Conservation (phyloP, 805 yeast species). For the Clavispora fructus region DNA sequence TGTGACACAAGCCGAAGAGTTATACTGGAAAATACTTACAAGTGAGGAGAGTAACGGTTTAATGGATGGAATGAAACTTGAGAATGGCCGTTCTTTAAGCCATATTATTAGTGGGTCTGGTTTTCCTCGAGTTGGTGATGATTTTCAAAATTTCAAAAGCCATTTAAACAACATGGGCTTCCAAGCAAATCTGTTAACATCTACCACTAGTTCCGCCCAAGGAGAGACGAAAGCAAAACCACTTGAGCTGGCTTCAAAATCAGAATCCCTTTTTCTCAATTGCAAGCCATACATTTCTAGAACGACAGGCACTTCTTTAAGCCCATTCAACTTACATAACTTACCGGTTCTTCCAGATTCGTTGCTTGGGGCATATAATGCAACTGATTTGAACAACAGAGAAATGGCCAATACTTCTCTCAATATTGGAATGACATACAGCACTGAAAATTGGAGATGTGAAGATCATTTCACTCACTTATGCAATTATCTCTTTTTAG, state of each 20-base stretch:
- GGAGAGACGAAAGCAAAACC: background rate
- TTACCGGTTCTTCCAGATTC: conserved; percentile 47
- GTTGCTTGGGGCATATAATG: conserved; percentile 39
- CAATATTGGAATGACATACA: conserved; percentile 48
- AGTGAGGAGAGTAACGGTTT: conserved; percentile 7
- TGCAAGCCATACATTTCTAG: conserved; percentile 1
- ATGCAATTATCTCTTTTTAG: conserved; percentile 50
- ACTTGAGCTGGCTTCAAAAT: background rate
- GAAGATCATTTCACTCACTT: conserved; percentile 58
- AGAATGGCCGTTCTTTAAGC: conserved; percentile 21
- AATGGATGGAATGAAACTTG: conserved; percentile 24
- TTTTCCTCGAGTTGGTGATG: conserved; percentile 26
- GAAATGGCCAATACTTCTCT: conserved; percentile 41
- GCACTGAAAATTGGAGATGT: conserved; percentile 51
- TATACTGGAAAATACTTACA: conserved; percentile 41
- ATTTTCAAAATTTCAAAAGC: conserved; percentile 21
- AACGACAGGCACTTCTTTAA: conserved; percentile 8
- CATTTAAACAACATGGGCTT: conserved; percentile 15
- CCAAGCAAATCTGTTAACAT: background rate
- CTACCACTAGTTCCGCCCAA: background rate
- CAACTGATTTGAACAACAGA: conserved; percentile 38
- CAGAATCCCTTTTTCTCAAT: conserved; percentile 15
- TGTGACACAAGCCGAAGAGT: conserved; percentile 29
- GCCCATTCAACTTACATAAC: conserved; percentile 58
- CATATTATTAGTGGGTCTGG: conserved; percentile 34